Evolutionary conservation across 352 stramenopile genomes (phyloP), one percentile per base, ranked within the genome.

Genomic region (Blastocystis sp.): DNA sequence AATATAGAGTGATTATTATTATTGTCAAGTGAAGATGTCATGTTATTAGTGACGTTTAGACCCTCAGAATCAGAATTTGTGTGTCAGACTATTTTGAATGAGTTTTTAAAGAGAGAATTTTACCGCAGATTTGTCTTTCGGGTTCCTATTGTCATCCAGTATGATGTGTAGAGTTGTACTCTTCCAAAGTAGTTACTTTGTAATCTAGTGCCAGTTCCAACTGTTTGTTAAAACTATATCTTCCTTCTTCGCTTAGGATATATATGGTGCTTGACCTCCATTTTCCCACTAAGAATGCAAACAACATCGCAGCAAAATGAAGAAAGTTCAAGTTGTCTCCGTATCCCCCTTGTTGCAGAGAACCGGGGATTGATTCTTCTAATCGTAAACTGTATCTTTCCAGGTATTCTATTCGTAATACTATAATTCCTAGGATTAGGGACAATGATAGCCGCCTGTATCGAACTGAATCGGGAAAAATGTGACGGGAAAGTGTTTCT

Each of bases 361-460:
- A 64, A 51, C 19, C 42, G 51, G 9, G 73, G 73, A 54, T 4
- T 84, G 3, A 15, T 15, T 54, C 48, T 84, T 6, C 33, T 84
- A 13, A 60, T 84, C 15, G 53, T 56, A 17, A 84, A 84, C 30
- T 53, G 51, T 30, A 53, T 84, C 6, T 27, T 66, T 69, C 19
- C 73, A 51, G 73, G 73, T 84, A 64, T 0, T 0, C 13, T 53
- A 9, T 15, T 7, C 2, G 3, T 68, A 13, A 3, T 2, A n/a
- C 13, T 27, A 40, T 68, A 2, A 9, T 19, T 48, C 0, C 30
- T 68, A 84, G 73, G 73, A 5, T 57, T 84, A 9, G 73, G 73
- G 19, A 84, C 73, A 15, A 84, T 84, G 73, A 68, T 62, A 24
- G 35, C 22, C 22, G 73, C 73, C 13, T 84, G 73, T 64, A 66